These are phyloP conservation scores for Suillus cothurnatus DNA, from an alignment of 768 basidiomycete species.

Conservation along the genomic window DNA sequence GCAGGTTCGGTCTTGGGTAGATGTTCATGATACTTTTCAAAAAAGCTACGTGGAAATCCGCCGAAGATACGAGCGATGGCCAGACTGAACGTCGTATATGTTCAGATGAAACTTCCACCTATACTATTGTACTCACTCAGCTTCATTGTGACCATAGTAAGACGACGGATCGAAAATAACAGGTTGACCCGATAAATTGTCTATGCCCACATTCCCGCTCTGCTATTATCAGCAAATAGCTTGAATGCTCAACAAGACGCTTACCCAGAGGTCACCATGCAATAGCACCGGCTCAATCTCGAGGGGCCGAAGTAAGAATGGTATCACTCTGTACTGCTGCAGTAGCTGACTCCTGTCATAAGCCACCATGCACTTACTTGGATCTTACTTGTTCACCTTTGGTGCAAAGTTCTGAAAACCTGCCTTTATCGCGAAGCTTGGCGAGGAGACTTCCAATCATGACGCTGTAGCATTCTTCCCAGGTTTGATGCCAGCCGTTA, in stretches of 20 bases:
- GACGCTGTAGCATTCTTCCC: slow-evolving; percentile 67
- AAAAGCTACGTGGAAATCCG: slow-evolving; percentile 68
- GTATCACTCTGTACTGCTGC: slow-evolving; percentile 60
- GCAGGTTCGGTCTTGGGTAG: slow-evolving; percentile 66
- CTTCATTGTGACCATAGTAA: slow-evolving; percentile 80
- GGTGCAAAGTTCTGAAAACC: slow-evolving; percentile 46
- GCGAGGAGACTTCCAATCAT: slow-evolving; percentile 62
- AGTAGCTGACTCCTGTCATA: background rate
- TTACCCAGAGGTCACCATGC: slow-evolving; percentile 83
- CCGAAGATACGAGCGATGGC: slow-evolving; percentile 82
- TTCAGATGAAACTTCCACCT: background rate
- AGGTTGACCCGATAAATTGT: slow-evolving; percentile 53
- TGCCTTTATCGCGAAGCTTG: slow-evolving; percentile 44
- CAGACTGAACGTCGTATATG: slow-evolving; percentile 45
- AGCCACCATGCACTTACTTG: slow-evolving; percentile 38
- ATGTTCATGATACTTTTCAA: slow-evolving; percentile 61
- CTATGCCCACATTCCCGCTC: slow-evolving; percentile 76
- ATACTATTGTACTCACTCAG: slow-evolving; percentile 58
- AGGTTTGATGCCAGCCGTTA: slow-evolving; percentile 74
- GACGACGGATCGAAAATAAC: slow-evolving; percentile 80
- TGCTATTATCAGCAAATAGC: slow-evolving; percentile 26
- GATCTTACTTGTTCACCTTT: slow-evolving; percentile 53
- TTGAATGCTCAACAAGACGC: slow-evolving; percentile 10
- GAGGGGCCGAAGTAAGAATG: slow-evolving; percentile 61
- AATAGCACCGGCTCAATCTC: slow-evolving; percentile 66